Base-by-base conservation (phyloP, 2,329 filamentous ascomycete genomes). In the Sporothrix pseudoabietina region DNA sequence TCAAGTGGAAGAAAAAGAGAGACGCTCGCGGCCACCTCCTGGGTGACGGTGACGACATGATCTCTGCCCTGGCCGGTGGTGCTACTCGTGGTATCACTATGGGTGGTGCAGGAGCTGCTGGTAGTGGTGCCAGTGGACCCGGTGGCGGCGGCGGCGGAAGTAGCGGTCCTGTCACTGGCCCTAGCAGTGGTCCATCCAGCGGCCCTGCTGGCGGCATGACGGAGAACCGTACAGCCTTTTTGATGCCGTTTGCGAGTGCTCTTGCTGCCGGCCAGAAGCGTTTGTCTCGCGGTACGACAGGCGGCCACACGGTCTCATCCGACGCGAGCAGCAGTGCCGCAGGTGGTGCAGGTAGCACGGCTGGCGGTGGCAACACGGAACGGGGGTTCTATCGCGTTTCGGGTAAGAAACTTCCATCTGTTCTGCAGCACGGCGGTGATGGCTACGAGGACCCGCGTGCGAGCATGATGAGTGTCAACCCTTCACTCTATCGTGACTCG, bases 321-420 rank as follows among this genome's bases (percentile, higher is more conserved):
- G 41, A 57, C 5, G 68, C 59, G 19, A 69, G 57, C 4, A 69
- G 39, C 19, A 26, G 66, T 19, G n/a, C 32, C 85, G 88, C 32
- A 9, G 49, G 44, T 86, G 88, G 70, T 39, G 71, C 71, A 41
- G 66, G 68, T 9, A 63, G 69, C 32, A 69, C 71, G n/a, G 68
- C 63, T 8, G 63, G 69, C 9, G 19, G 8, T 10, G 72, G 63
- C 5, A 35, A 47, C 16, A 70, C 74, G 1, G 88, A 91, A 78
- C 83, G 84, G 74, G 87, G 89, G 0, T 92, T 92, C 79, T 87
- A 90, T 75, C 87, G 89, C 41, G 86, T 92, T 1, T 90, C 89
- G 6, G 90, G 90, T 75, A 86, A 86, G 77, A 91, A 91, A 77
- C 79, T 92, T 73, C 87, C 88, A 3, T 89, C 90, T 1, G 89